Evolutionary conservation across 352 stramenopile genomes (phyloP), one percentile per base, ranked within the genome.

Genomic region (Pythium phragmiticola): DNA sequence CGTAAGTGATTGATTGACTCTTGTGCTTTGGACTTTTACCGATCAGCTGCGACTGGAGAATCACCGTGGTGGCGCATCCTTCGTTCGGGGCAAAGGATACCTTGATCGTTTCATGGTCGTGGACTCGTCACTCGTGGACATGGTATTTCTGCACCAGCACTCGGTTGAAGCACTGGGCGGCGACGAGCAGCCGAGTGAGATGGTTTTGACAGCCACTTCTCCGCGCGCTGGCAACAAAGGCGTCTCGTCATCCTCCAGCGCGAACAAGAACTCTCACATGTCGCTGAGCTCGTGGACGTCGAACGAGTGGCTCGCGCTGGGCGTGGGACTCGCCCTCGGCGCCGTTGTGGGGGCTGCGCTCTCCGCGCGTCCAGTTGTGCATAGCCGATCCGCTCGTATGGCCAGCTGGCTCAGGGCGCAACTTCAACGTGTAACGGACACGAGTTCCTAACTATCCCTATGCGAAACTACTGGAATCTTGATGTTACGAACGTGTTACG

Each of bases 271-370:
- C 7, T 12, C 41, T 11, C 34, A 16, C 3, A 57, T 55, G 63
- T 11, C 41, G 8, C 55, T 59, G 2, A 43, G 16, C 26, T 59
- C 51, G 6, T 51, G 41, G 50, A 28, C 39, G 7, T 30, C 49
- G 2, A 69, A 26, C 16, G 63, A 64, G n/a, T 72, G 65, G 65
- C n/a, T 72, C 30, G 45, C 60, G 4, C 54, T 72, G 4, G 65
- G 53, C 9, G 56, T 52, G 6, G 65, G 65, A 21, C 41, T 72
- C 42, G 60, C 60, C 8, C 7, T 68, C 3, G 66, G 66, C 12
- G 50, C 39, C 8, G 13, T 58, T 1, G n/a, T 56, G 8, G 48
- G 16, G 39, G 57, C 17, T 13, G n/a, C 23, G 17, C n/a, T 34
- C 16, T 45, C 39, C 2, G 23, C 30, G 23, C 64, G 45, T 50